phyloP scores from a whole-genome alignment of 441 rosid species.

The Jatropha multifida region DNA sequence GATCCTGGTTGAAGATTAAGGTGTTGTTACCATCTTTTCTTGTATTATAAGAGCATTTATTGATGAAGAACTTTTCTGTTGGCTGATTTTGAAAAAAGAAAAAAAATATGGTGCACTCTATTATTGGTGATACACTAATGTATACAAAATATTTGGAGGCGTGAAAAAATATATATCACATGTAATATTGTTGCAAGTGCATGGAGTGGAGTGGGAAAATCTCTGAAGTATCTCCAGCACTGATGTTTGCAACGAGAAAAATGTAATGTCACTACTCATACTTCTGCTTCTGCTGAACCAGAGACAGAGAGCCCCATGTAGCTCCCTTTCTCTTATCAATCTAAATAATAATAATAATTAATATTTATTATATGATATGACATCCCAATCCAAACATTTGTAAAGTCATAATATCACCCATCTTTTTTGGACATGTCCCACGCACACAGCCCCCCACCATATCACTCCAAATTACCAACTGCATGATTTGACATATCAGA shows the following conservation, averaged over 20 bases:
- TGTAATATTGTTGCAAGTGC: neutral
- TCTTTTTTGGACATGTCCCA: constrained; percentile 26
- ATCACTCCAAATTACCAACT: constrained; percentile 42
- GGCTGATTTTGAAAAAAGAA: no score
- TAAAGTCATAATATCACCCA: constrained; percentile 1
- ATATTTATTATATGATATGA: constrained; percentile 22
- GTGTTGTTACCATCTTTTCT: no score
- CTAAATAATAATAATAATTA: no score
- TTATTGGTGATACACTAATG: neutral
- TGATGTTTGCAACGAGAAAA: constrained; percentile 11
- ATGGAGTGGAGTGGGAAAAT: neutral
- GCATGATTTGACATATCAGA: constrained; percentile 61
- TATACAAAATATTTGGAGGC: neutral
- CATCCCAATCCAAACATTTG: constrained; percentile 24
- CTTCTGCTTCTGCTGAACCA: neutral
- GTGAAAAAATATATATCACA: neutral
- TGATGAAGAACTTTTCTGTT: no score
- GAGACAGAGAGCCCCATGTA: neutral
- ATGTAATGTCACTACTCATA: constrained; percentile 12
- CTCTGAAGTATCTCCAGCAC: constrained; percentile 7
- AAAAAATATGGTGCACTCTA: no score
- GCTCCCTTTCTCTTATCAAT: no score
- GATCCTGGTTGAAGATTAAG: no score
- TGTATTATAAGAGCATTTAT: no score
- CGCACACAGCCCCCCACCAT: constrained; percentile 16